A percentile compares a stretch with the other conserved stretches of the same genome.
Conservation (phyloP, 257 asterid species). For the Solanum appendiculatum region DNA sequence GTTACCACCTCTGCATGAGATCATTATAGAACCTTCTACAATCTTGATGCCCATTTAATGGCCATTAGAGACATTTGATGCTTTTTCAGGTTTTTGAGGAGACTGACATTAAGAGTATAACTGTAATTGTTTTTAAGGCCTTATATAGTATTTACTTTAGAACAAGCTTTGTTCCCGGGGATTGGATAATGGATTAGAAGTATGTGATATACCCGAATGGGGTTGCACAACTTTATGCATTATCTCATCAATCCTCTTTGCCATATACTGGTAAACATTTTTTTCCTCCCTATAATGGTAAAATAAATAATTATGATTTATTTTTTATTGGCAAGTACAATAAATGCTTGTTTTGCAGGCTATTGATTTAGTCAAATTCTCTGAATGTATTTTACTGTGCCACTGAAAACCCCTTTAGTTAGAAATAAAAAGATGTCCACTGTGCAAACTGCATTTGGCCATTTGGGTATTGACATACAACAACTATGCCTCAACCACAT, state of each 20-base stretch:
- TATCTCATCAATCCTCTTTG: background rate
- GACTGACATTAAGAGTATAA: background rate
- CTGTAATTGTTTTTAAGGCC: background rate
- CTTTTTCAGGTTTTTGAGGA: background rate
- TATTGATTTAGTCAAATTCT: background rate
- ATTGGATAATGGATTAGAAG: too few relatives aligned
- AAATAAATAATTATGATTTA: background rate
- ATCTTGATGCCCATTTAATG: background rate
- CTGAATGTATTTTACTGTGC: background rate
- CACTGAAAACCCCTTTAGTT: background rate
- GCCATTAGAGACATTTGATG: background rate
- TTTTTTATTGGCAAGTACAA: background rate
- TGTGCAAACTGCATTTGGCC: background rate
- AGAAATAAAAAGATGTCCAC: background rate
- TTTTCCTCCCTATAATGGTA: background rate
- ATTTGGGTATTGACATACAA: background rate
- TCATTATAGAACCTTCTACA: background rate
- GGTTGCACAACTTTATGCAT: background rate
- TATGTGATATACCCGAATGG: background rate
- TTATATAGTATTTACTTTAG: background rate
- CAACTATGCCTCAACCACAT: background rate
- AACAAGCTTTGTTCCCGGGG: background rate
- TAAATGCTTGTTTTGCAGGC: background rate
- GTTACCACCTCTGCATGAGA: constrained; percentile 20
- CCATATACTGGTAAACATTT: background rate